Evolutionary conservation across 2,329 filamentous ascomycete species (phyloP).

Genomic region (Blastomyces parvus): DNA sequence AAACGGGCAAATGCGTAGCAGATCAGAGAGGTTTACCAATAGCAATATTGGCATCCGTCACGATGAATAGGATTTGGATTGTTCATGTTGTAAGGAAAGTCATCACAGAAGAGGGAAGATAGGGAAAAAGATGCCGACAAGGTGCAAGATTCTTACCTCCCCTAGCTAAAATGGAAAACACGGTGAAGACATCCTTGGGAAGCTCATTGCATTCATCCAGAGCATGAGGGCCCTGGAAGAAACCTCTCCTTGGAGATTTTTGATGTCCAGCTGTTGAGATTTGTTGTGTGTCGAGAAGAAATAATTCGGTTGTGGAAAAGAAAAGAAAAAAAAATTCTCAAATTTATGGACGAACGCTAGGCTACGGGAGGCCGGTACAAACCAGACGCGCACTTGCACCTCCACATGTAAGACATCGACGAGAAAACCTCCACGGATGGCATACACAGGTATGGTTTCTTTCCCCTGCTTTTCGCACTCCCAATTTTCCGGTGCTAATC

Average conservation of each 20-base stretch:
- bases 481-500: neutral
- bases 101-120: slow-evolving; percentile 25
- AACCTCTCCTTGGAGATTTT: neutral
- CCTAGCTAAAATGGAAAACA: neutral
- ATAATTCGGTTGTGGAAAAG: slow-evolving; percentile 5
- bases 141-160: neutral
- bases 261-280: neutral
- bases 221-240: neutral
- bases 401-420: neutral
- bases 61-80: slow-evolving; percentile 50
- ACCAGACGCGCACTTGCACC: neutral
- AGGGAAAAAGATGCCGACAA: neutral
- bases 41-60: slow-evolving; percentile 45
- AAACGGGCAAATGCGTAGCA: slow-evolving; percentile 9
- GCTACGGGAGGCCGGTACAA: neutral
- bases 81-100: slow-evolving; percentile 37
- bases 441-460: neutral
- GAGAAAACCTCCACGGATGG: neutral
- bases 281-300: neutral
- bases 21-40: slow-evolving; percentile 47
- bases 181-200: too few relatives aligned
- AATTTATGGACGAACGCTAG: neutral
- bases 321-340: neutral
- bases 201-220: neutral
- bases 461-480: neutral